A percentile compares a stretch with the other conserved stretches of the same genome.
These are phyloP conservation scores for Teratosphaeria destructans DNA, from an alignment of 2,329 filamentous ascomycete species.

Conservation along the genomic window DNA sequence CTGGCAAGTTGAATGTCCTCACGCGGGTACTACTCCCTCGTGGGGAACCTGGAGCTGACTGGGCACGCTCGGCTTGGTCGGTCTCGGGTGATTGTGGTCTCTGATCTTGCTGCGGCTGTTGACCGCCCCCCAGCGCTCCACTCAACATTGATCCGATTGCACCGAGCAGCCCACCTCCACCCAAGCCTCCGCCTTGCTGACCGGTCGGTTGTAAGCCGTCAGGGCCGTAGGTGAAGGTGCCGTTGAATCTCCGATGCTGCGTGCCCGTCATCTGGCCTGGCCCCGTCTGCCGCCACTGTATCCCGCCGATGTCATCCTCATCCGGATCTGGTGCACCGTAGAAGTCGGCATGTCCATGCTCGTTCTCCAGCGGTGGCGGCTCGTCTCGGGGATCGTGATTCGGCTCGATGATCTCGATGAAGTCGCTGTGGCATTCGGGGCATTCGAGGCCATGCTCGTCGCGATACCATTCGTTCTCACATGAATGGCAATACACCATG, in stretches of 20 bases:
- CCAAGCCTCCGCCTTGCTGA: conserved; percentile 27
- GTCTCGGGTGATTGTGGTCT: conserved; percentile 7
- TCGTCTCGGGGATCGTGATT: conserved; percentile 54
- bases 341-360: conserved; percentile 17
- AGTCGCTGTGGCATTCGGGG: conserved; percentile 65
- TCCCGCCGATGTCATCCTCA: conserved; percentile 29
- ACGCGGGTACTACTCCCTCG: conserved; percentile 8
- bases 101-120: conserved; percentile 10
- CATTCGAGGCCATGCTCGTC: conserved; percentile 61
- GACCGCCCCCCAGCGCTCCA: conserved; percentile 5
- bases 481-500: conserved; percentile 78
- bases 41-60: conserved; percentile 6
- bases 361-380: not conserved
- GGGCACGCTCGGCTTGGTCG: conserved; percentile 2
- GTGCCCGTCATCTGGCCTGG: conserved; percentile 23
- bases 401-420: conserved; percentile 62
- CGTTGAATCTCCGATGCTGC: conserved; percentile 30
- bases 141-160: conserved; percentile 4
- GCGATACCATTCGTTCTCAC: conserved; percentile 69
- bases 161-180: conserved; percentile 16
- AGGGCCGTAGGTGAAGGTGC: conserved; percentile 2
- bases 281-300: conserved; percentile 21
- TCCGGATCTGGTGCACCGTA: conserved; percentile 36
- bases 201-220: conserved; percentile 11
- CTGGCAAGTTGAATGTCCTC: conserved; percentile 9